These are phyloP conservation scores for Sugiyamaella pinicola DNA, from an alignment of 1,139 yeast genomes.

Conservation along the genomic window DNA sequence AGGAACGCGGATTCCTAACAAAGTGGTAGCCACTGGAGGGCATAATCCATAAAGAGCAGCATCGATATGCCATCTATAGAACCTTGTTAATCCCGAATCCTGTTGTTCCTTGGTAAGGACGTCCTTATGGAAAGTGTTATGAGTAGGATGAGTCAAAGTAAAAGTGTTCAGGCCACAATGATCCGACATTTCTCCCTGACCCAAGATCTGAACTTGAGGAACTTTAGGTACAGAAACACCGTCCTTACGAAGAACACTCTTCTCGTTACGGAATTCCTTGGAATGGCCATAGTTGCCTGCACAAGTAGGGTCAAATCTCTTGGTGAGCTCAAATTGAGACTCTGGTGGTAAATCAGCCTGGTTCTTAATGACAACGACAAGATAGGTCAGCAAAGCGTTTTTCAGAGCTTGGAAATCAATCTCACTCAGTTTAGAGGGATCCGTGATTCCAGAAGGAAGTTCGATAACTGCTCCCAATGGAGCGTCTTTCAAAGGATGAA, in stretches of 20 bases:
- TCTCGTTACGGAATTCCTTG: slow-evolving; percentile 75
- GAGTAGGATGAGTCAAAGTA: slow-evolving; percentile 77
- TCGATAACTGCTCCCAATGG: slow-evolving; percentile 65
- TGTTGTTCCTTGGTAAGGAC: slow-evolving; percentile 64
- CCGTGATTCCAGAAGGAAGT: slow-evolving; percentile 67
- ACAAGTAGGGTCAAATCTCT: slow-evolving; percentile 74
- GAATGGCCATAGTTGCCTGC: slow-evolving; percentile 80
- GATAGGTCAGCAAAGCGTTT: slow-evolving; percentile 64
- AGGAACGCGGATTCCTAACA: slow-evolving; percentile 82
- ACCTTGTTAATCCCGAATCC: slow-evolving; percentile 66
- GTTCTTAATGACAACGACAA: slow-evolving; percentile 72
- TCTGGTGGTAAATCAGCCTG: slow-evolving; percentile 67
- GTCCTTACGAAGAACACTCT: slow-evolving; percentile 76
- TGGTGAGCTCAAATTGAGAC: slow-evolving; percentile 73
- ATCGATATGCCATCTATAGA: slow-evolving; percentile 92
- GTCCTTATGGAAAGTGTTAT: slow-evolving; percentile 72
- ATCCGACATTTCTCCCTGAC: slow-evolving; percentile 69
- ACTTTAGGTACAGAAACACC: slow-evolving; percentile 76
- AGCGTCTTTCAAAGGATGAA: slow-evolving; percentile 24
- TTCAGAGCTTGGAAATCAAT: slow-evolving; percentile 63
- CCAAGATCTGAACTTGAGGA: slow-evolving; percentile 87
- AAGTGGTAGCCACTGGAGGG: slow-evolving; percentile 83
- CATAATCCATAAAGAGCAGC: slow-evolving; percentile 82
- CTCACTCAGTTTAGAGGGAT: slow-evolving; percentile 71
- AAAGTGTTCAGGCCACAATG: slow-evolving; percentile 74